Conservation (phyloP, 148 eudicot species). For the Fagopyrum esculentum region DNA sequence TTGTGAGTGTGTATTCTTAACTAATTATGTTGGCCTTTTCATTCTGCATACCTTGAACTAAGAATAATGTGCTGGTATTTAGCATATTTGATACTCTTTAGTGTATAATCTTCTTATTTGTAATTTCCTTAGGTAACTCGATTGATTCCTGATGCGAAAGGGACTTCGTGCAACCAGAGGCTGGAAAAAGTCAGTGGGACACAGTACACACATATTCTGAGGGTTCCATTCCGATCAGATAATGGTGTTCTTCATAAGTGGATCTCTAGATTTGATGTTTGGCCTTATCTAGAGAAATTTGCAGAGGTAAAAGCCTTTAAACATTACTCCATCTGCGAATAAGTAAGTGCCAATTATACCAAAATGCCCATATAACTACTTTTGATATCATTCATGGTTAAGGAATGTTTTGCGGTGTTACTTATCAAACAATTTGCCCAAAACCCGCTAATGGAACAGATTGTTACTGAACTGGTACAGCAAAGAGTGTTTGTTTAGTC, state of each 20-base stretch:
- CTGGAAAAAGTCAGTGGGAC: conserved; percentile 84
- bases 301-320: conserved; percentile 50
- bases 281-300: conserved; percentile 92
- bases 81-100: background rate
- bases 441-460: too few relatives aligned
- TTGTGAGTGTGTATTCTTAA: conserved; percentile 35
- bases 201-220: conserved; percentile 65
- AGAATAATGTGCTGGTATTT: background rate
- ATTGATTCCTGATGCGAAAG: conserved; percentile 89
- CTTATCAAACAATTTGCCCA: too few relatives aligned
- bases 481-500: too few relatives aligned
- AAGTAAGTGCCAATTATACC: too few relatives aligned
- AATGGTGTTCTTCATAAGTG: conserved; percentile 83
- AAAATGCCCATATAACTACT: too few relatives aligned
- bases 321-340: background rate
- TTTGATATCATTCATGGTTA: too few relatives aligned
- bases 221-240: conserved; percentile 87
- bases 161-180: conserved; percentile 92
- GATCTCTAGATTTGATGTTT: conserved; percentile 95
- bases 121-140: conserved; percentile 65
- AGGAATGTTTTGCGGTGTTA: too few relatives aligned
- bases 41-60: background rate
- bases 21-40: background rate
- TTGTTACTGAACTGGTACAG: too few relatives aligned
- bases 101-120: background rate